Percentiles rank a stretch among this genome's conserved stretches.
phyloP scores from a whole-genome alignment of 371 early-diverging fungal species.

The Chytridium lagenaria region DNA sequence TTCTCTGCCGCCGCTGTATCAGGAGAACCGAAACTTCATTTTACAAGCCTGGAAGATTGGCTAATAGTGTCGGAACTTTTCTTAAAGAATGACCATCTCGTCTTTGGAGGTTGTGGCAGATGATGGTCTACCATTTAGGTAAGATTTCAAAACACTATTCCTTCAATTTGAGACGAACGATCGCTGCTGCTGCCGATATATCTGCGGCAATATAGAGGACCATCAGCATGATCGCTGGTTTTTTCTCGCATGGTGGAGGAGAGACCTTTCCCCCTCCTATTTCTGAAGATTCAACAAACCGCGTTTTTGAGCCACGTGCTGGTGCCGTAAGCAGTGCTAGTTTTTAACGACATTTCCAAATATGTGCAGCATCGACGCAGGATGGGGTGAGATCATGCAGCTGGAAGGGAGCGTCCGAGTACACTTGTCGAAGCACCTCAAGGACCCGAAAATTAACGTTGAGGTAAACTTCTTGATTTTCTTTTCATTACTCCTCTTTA shows the following conservation, averaged over 20 bases:
- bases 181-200: background rate
- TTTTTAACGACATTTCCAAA: too few species aligned
- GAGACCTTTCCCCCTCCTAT: too few species aligned
- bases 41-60: too few species aligned
- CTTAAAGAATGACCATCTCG: slow-evolving; percentile 8
- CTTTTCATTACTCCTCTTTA: background rate
- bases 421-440: background rate
- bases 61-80: too few species aligned
- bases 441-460: slow-evolving; percentile 15
- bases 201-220: background rate
- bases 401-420: background rate
- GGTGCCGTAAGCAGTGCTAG: too few species aligned
- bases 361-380: slow-evolving; percentile 17
- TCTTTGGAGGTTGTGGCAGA: background rate
- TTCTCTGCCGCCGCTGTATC: too few species aligned
- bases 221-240: background rate
- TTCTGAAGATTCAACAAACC: too few species aligned
- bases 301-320: too few species aligned
- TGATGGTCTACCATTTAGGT: background rate
- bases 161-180: background rate
- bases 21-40: too few species aligned
- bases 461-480: background rate
- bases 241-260: too few species aligned
- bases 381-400: background rate
- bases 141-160: background rate